Conservation (phyloP, 495 filamentous ascomycete genomes). For the Trichocladium uniseriatum region DNA sequence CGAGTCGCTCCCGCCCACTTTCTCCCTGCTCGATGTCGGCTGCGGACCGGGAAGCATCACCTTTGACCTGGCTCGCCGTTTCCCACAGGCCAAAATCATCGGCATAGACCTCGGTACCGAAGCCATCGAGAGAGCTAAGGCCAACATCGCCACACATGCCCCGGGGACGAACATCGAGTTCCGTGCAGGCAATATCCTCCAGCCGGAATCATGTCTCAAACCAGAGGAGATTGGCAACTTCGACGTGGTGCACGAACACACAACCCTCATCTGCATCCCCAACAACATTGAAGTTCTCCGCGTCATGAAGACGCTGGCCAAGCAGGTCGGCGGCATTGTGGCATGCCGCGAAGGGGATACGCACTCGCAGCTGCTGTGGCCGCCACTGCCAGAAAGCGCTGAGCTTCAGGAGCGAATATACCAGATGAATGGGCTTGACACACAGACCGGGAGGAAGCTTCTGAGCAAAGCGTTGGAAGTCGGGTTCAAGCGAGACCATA, state of each 20-base stretch:
- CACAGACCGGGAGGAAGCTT: conserved; percentile 8
- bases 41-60: conserved; percentile 11
- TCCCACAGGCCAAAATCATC: conserved; percentile 8
- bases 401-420: conserved; percentile 9
- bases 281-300: conserved; percentile 11
- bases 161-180: conserved; percentile 5
- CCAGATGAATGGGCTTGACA: conserved; percentile 10
- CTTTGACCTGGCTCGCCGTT: conserved; percentile 7
- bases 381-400: conserved; percentile 3
- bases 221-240: conserved; percentile 2
- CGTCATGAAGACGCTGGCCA: conserved; percentile 6
- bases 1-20: conserved; percentile 6
- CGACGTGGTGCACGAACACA: conserved; percentile 11
- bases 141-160: conserved; percentile 3
- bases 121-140: conserved; percentile 5
- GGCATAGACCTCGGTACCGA: conserved; percentile 3
- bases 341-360: conserved; percentile 9
- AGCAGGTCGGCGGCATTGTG: conserved; percentile 9
- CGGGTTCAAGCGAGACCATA: conserved; percentile 5
- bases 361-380: conserved; percentile 8
- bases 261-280: conserved; percentile 10
- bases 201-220: background rate
- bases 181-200: conserved; percentile 7
- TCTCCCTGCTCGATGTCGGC: conserved; percentile 7
- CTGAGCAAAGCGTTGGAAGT: conserved; percentile 6